Evolutionary conservation across 495 filamentous ascomycete genomes (phyloP), one percentile per base, ranked within the genome.

Genomic region (Aspergillus incahuasiensis): DNA sequence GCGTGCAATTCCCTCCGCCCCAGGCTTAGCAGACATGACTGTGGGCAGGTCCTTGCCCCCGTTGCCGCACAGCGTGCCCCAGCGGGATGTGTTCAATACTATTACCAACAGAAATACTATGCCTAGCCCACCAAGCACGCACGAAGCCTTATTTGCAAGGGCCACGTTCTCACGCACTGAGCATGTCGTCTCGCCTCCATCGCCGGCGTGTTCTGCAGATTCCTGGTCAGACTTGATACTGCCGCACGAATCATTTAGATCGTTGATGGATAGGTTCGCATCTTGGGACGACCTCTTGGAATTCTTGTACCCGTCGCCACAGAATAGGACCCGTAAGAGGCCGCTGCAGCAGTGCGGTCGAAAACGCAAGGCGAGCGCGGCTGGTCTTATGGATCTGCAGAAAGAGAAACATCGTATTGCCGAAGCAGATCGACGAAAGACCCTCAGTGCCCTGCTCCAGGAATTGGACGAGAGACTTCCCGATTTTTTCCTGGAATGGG

Each of bases 381-480:
- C 54, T 3, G 74, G 76, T 39, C 61, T 60, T 7, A 2, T 2
- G 32, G 73, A 75, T 54, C 73, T 74, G 52, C 73, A 76, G 63
- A 66, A 73, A 6, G 73, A 76, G 56, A 77, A 75, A 63, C 74
- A 77, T 57, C 70, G 74, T 21, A 73, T 76, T 24, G 74, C 74
- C 6, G 74, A 77, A 59, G 74, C 72, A 32, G 76, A 76, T 52
- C 67, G 74, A 20, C 70, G 74, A 22, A 75, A 75, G 61, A 72
- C 70, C 60, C 66, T 77, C 3, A 75, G 76, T 63, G 62, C 74
- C 63, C 58, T 74, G 41, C 63, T 75, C 54, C 65, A 74, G 42
- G 69, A 79, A 58, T 56, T 77, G 22, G 71, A 72, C 52, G 67
- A 67, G 53, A 65, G 71, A 6, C 66, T 77, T 38, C 70, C 74